Percentiles rank a stretch among this genome's conserved stretches.
Evolutionary conservation across 2,329 filamentous ascomycete species (phyloP).

Genomic region (Phoma sp.): DNA sequence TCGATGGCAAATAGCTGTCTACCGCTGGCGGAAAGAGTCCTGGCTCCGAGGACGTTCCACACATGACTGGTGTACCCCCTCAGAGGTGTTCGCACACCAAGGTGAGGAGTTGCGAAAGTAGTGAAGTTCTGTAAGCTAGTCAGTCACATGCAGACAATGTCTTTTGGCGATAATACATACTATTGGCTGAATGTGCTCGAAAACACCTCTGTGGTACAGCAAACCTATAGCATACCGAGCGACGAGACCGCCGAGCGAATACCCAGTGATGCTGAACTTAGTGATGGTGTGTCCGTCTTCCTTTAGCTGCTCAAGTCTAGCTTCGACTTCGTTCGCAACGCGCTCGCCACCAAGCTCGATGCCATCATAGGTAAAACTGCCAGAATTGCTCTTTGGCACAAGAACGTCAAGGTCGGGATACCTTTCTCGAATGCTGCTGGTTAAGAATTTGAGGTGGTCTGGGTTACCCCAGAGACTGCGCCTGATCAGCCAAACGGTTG

Average conservation of each 20-base stretch:
- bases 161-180: constrained; percentile 55
- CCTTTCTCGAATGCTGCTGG: constrained; percentile 66
- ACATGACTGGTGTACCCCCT: constrained; percentile 52
- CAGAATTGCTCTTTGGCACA: constrained; percentile 73
- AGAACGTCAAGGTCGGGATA: constrained; percentile 71
- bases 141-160: constrained; percentile 4
- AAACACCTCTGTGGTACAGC: constrained; percentile 77
- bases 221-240: constrained; percentile 86
- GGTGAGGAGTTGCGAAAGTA: constrained; percentile 81
- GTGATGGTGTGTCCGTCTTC: constrained; percentile 71
- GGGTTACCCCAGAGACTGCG: constrained; percentile 80
- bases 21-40: constrained; percentile 81
- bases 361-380: constrained; percentile 71
- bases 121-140: constrained; percentile 74
- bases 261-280: constrained; percentile 86
- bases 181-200: constrained; percentile 80
- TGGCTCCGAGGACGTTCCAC: constrained; percentile 80
- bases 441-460: constrained; percentile 71
- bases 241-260: constrained; percentile 87
- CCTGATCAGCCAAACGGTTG: constrained; percentile 18
- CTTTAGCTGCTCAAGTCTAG: constrained; percentile 60
- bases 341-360: constrained; percentile 73
- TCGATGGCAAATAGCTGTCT: constrained; percentile 88
- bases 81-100: constrained; percentile 60
- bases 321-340: constrained; percentile 67